Conservation (phyloP, 2,329 filamentous ascomycete genomes). For the Lasiodiplodia citricola region DNA sequence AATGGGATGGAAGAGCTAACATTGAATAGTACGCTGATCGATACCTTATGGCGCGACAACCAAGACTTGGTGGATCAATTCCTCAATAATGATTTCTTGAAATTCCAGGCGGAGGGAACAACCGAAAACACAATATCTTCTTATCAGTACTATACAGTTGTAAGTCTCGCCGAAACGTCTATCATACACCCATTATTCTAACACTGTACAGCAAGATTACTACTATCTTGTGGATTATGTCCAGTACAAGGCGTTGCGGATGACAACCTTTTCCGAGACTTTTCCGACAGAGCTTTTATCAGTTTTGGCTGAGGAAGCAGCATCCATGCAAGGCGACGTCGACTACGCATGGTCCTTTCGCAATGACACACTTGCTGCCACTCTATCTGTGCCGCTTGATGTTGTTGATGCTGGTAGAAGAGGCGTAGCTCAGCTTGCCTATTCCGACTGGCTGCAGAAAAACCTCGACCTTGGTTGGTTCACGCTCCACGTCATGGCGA, state of each 20-base stretch:
- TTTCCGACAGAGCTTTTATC: background rate
- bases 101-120: background rate
- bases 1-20: background rate
- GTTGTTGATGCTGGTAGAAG: background rate
- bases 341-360: slow-evolving; percentile 1
- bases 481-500: background rate
- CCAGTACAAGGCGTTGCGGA: slow-evolving; percentile 7
- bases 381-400: background rate
- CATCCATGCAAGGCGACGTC: background rate
- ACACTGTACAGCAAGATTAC: background rate
- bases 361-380: background rate
- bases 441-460: slow-evolving; percentile 3
- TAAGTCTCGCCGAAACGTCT: background rate
- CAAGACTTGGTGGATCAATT: background rate
- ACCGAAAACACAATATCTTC: background rate
- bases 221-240: slow-evolving; percentile 6
- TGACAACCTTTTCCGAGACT: slow-evolving; percentile 4
- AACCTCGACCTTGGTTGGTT: slow-evolving; percentile 12
- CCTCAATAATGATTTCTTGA: background rate
- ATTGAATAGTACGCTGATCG: background rate
- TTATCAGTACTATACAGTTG: slow-evolving; percentile 1
- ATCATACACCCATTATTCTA: background rate
- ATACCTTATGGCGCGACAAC: background rate
- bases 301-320: background rate
- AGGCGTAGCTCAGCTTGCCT: background rate